Evolutionary conservation across 2,329 filamentous ascomycete genomes (phyloP), one percentile per base, ranked within the genome.

Genomic region (Hymenoscyphus scutula): DNA sequence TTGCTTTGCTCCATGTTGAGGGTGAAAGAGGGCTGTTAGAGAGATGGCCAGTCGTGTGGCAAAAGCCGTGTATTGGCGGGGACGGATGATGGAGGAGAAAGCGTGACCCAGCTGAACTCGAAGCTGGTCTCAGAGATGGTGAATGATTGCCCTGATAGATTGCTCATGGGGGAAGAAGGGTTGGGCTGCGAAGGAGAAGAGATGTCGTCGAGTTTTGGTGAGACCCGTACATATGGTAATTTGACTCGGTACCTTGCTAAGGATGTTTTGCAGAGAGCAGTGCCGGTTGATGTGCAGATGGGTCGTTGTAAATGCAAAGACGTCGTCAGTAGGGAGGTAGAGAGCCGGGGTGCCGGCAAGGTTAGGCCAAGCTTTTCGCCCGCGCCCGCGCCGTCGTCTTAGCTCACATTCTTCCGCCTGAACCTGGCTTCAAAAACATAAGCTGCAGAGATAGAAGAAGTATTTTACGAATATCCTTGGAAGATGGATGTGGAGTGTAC

Each of bases 21-120:
- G 53, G 29, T 56, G 51, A 27, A 41, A 51, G 59, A 23, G 53
- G 19, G 23, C 19, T 69, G 34, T 65, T 73, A 32, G 69, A 69
- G 15, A 70, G 69, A 15, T 69, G 71, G 56, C 70, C 70, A 30
- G 17, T 5, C 30, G 17, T 37, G 23, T 17, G 15, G 29, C 13
- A 23, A 32, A 51, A 25, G n/a, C 45, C 45, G 45, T 17, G 38
- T 51, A 25, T 51, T 51, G 45, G 19, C 45, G 45, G 10, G 45
- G 45, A 25, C 45, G 19, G 45, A 8, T 19, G 41, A 37, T 48
- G 41, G 41, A 48, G 41, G 19, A 13, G 45, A 51, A 51, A 51
- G 45, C 19, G 45, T 51, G 45, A 51, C 19, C 19, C n/a, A 51
- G 45, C 45, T 51, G 45, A 51, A 25, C 19, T 7, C 19, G 45